Base-by-base conservation (phyloP, 345 rosid species). In the Erysimum cheiranthoides region DNA sequence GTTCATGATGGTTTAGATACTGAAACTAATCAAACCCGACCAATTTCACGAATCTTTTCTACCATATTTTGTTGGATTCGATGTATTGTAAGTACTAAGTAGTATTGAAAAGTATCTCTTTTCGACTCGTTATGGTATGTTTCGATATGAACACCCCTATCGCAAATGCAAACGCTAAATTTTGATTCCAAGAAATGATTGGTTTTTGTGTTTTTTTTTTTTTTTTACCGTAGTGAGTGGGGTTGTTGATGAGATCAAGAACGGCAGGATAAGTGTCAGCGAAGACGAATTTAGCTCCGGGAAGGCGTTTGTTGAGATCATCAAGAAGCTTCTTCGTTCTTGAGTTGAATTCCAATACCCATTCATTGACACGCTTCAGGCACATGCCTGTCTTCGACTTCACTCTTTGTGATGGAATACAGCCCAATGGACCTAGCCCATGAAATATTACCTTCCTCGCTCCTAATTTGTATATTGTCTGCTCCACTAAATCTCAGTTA, bases 391-490 rank as follows among this genome's bases (percentile, higher is more conserved):
- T 74, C 82, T 84, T 88, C 2, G 98, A 90, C 77, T 92, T 94
- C 72, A 88, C 97, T 66, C 98, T 86, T 30, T 92, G 97, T 2
- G 97, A 94, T 78, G 98, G 98, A 58, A 92, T 90, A 84, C 98
- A 94, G 2, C 98, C 98, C 8, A 92, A 81, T 25, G 98, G 98
- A 0, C 93, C 95, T 11, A 94, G 57, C 47, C 97, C 98, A 57
- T 94, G 96, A 60, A 86, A 74, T 61, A 90, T 50, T 4, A 89
- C 64, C 34, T 86, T 90, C 69, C 96, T 72, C 58, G 85, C 96
- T 31, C 97, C 97, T 12, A 94, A 64, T 30, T 80, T 64, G 83
- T 92, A 82, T 28, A 94, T 45, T 69, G 82, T 85, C 98, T 94
- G 84, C 8, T 65, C 25, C 69, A 40, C 30, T 14, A 50, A 66